phyloP scores from a whole-genome alignment of 2,329 filamentous ascomycete species.

The Chaetothyriales sp. region DNA sequence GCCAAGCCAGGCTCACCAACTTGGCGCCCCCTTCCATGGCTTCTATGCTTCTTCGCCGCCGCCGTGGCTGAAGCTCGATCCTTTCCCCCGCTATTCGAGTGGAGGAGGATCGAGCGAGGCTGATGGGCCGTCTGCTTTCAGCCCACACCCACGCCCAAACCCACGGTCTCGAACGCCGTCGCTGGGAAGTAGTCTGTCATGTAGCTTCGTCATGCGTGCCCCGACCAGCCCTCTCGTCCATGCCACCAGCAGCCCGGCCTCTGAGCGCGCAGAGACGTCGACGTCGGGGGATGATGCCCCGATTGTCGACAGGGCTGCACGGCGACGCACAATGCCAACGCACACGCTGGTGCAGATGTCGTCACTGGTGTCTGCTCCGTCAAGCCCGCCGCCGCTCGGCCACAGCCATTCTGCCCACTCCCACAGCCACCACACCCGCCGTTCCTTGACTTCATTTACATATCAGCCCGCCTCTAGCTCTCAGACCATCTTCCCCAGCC shows the following conservation, averaged over 20 bases:
- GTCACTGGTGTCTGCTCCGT: neutral
- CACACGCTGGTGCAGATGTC: constrained; percentile 32
- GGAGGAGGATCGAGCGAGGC: neutral
- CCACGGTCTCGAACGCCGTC: constrained; percentile 39
- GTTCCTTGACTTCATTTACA: constrained; percentile 54
- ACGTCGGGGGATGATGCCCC: constrained; percentile 31
- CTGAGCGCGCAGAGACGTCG: constrained; percentile 40
- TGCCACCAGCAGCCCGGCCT: constrained; percentile 69
- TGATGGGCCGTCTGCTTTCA: neutral
- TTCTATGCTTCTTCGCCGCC: constrained; percentile 9
- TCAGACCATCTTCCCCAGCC: constrained; percentile 38
- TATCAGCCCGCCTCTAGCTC: constrained; percentile 35
- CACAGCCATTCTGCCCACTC: neutral
- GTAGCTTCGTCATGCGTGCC: constrained; percentile 69
- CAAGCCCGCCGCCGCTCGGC: neutral
- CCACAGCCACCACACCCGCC: constrained; percentile 64
- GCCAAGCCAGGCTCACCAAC: constrained; percentile 9
- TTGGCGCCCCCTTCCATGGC: constrained; percentile 8
- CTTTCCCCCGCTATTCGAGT: neutral
- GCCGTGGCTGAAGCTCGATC: constrained; percentile 1
- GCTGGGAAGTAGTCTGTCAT: constrained; percentile 58
- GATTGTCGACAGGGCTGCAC: constrained; percentile 25
- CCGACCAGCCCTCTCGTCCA: constrained; percentile 89
- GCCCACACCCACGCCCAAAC: neutral
- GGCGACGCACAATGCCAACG: constrained; percentile 61